These are phyloP conservation scores for Populus euphratica DNA, from an alignment of 345 rosid genomes.

Conservation along the genomic window DNA sequence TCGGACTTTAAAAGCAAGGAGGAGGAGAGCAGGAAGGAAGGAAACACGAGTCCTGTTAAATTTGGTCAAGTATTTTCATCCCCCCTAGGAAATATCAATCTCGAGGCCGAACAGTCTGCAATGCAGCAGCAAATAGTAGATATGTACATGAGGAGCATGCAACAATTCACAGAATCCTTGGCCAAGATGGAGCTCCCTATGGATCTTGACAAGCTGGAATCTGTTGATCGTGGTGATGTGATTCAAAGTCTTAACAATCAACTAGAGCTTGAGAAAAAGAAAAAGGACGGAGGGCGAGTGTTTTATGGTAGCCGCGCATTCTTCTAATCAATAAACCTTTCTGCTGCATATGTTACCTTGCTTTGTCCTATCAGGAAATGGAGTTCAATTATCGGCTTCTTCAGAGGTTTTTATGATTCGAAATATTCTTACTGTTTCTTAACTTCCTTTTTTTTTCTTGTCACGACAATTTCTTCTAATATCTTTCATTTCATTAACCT, in stretches of 20 bases:
- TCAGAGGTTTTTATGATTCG: background rate
- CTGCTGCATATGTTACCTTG: background rate
- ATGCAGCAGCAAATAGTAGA: constrained; percentile 95
- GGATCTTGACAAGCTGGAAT: constrained; percentile 54
- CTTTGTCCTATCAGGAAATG: constrained; percentile 1
- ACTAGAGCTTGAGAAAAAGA: constrained; percentile 53
- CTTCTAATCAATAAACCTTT: constrained; percentile 41
- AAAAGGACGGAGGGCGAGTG: constrained; percentile 81
- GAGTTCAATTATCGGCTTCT: constrained; percentile 6
- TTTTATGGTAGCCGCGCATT: constrained; percentile 96
- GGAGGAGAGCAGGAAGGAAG: constrained; percentile 24
- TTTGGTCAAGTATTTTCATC: constrained; percentile 37
- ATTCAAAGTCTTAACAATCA: constrained; percentile 36
- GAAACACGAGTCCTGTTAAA: constrained; percentile 4
- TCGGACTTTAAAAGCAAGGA: constrained; percentile 28
- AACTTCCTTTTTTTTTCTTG: background rate
- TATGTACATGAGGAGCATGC: constrained; percentile 98
- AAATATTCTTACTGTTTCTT: constrained; percentile 5
- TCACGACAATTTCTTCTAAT: background rate
- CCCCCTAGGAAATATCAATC: constrained; percentile 44
- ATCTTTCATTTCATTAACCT: background rate
- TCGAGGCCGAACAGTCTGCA: constrained; percentile 65
- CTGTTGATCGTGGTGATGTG: constrained; percentile 31
- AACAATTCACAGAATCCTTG: constrained; percentile 81
- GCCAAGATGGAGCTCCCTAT: constrained; percentile 92